Base-by-base conservation (phyloP, 257 asterid genomes). In the Ehretia macrophylla region DNA sequence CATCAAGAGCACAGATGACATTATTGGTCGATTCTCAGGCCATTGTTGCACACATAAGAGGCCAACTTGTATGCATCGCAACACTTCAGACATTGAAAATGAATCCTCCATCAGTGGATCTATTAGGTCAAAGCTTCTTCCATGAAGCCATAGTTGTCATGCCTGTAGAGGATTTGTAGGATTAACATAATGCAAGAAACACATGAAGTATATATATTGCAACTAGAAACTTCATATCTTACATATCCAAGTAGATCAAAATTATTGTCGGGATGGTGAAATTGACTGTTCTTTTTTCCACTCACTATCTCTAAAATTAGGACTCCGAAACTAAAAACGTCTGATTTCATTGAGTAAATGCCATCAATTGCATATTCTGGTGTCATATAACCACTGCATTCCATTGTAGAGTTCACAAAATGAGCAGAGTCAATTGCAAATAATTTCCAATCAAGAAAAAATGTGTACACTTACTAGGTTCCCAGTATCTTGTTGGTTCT, bases 321-420 rank as follows among this genome's bases (percentile, higher is more conserved):
- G 48, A 77, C 55, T 9, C 82, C 82, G 11, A 73, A 77, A 58
- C 79, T 73, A 35, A 63, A 77, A 17, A 73, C 72, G 38, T 75
- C 80, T 1, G 76, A 75, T 48, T 62, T 75, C 50, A 63, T 55
- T 4, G 73, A 75, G 50, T 69, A 75, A 14, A 70, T 45, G 48
- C 73, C 73, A 10, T 69, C 58, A 38, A 70, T 39, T 8, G 76
- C 80, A 58, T 75, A 75, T 58, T 27, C 35, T 27, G 35, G 35
- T 79, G n/a, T n/a, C n/a, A n/a, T n/a, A n/a, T n/a, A 75, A 8
- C 79, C 77, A 5, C 76, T 79, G 38, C 74, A 61, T 10, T 35
- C 51, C 22, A 14, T 12, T 37, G 8, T 12, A 19, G 35, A 20
- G 8, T 8, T 3, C 35, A 27, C 35, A 3, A 27, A 27, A 27